Percentiles rank a stretch among this genome's conserved stretches.
phyloP scores from a whole-genome alignment of 257 asterid species.

The Solanum sejunctum region DNA sequence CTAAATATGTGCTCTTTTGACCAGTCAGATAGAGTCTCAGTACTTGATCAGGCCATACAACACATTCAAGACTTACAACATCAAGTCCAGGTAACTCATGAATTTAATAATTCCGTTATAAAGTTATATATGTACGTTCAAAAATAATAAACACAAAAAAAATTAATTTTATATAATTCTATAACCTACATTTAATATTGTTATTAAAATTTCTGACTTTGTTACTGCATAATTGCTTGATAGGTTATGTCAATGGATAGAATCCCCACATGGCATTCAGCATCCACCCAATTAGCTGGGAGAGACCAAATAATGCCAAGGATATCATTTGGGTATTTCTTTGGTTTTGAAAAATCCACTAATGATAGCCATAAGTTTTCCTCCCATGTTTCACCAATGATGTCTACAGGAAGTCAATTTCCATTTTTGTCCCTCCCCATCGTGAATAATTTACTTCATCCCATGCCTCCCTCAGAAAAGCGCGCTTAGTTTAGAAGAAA shows the following conservation, averaged over 20 bases:
- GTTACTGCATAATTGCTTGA: background rate
- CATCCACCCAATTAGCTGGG: too few relatives aligned
- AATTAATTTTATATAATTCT: too few relatives aligned
- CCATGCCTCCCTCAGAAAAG: background rate
- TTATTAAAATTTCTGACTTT: background rate
- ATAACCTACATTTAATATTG: too few relatives aligned
- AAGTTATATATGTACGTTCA: too few relatives aligned
- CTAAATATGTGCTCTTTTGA: background rate
- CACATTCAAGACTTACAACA: background rate
- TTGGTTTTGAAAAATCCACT: background rate
- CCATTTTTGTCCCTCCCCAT: background rate
- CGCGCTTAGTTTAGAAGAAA: background rate
- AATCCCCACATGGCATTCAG: background rate
- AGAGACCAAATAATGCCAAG: background rate
- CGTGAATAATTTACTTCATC: background rate
- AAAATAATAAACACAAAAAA: too few relatives aligned
- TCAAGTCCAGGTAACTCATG: background rate
- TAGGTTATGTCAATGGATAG: background rate
- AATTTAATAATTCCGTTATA: background rate
- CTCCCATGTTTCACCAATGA: background rate
- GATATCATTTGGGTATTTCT: background rate
- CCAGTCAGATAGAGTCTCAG: background rate
- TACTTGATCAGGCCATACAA: background rate
- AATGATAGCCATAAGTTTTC: background rate
- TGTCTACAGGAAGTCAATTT: background rate